Evolutionary conservation across 2,329 filamentous ascomycete species (phyloP), one percentile per base, ranked within the genome.

Genomic region (Chrysosphaeria jannelii): DNA sequence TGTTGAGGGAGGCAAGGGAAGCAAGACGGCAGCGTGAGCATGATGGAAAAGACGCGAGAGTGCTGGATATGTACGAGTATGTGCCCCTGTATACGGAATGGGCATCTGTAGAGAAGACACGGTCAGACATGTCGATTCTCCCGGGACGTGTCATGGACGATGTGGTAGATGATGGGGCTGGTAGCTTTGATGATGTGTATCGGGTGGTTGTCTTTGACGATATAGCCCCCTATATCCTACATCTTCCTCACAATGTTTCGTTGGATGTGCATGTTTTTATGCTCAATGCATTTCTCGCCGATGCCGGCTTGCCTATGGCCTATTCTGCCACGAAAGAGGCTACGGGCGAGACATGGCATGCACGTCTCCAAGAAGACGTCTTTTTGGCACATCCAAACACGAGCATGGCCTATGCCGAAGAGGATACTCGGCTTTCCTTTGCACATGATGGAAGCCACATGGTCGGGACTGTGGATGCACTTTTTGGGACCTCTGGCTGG

Each of bases 141-240:
- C 74, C 78, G 5, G 71, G 71, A 10, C 59, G 71, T 23, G 69
- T 69, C 0, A 49, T 70, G 29, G 76, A 91, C 37, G 64, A 76
- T 13, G 53, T 70, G 29, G 76, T 91, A 37, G 64, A 76, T 13
- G 53, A 60, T 2, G 58, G 56, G 10, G 68, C 75, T 30, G 68
- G 78, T 3, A 58, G 56, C 10, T 68, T 76, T 31, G 68, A 79
- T 28, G 81, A 91, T 35, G 71, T 76, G 0, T 89, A 71, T 32
- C 58, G 78, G 17, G 60, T 85, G 4, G 57, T 90, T 21, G 58
- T 91, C 36, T 78, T 66, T 33, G 58, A 63, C 0, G 85, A 93
- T 38, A 48, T 91, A 11, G 46, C 61, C 29, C 50, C 57, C 1
- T 51, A 70, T 14, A 36, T 89, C 2, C 45, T 62, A 7, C 7